A percentile compares a stretch with the other conserved stretches of the same genome.
These are phyloP conservation scores for Bertia moriformis DNA, from an alignment of 2,329 filamentous ascomycete genomes.

Conservation along the genomic window DNA sequence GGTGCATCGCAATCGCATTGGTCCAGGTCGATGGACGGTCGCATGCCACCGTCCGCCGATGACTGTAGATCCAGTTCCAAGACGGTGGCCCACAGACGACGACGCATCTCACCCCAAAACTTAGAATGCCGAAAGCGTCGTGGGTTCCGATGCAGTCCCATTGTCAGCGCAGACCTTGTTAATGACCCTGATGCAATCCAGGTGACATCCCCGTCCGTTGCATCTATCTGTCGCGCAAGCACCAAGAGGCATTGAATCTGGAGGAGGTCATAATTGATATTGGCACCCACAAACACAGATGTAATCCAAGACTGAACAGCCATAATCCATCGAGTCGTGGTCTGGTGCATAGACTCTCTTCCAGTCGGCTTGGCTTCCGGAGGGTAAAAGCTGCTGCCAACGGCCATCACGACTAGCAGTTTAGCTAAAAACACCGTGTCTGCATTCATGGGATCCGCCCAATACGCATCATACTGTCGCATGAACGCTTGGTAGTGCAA, in stretches of 20 bases:
- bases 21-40: conserved; percentile 26
- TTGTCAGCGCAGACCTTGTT: conserved; percentile 37
- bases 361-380: neutral
- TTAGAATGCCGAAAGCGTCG: conserved; percentile 28
- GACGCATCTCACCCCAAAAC: conserved; percentile 34
- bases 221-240: conserved; percentile 29
- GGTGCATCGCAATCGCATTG: conserved; percentile 36
- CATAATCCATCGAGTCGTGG: conserved; percentile 32
- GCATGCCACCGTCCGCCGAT: conserved; percentile 32
- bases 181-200: conserved; percentile 35
- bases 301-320: conserved; percentile 34
- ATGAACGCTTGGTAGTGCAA: conserved; percentile 41
- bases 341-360: conserved; percentile 23
- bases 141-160: conserved; percentile 44
- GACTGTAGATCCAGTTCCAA: conserved; percentile 37
- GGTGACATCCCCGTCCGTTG: conserved; percentile 30
- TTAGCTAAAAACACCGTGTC: conserved; percentile 32
- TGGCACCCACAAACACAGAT: neutral
- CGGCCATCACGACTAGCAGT: conserved; percentile 35
- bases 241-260: conserved; percentile 37
- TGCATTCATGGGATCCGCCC: conserved; percentile 22
- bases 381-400: conserved; percentile 27
- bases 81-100: conserved; percentile 40
- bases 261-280: conserved; percentile 13
- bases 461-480: conserved; percentile 34